Percentiles rank a stretch among this genome's conserved stretches.
phyloP scores from a whole-genome alignment of 345 rosid genomes.

The rapeseed (Brassica napus) region Da-Ae NC_063452.1:63508001-63508500 shows the following conservation, averaged over 20 bases:
- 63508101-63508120: slow-evolving; percentile 21
- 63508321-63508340: neutral
- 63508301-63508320: neutral
- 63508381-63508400: neutral
- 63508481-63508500: neutral
- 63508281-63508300: neutral
- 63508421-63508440: neutral
- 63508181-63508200: neutral
- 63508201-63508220: neutral
- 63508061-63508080: slow-evolving; percentile 21
- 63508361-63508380: neutral
- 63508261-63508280: too few relatives aligned
- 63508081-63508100: slow-evolving; percentile 14
- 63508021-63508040: slow-evolving; percentile 43
- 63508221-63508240: neutral
- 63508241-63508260: neutral
- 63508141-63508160: neutral
- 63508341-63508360: neutral
- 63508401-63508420: neutral
- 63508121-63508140: neutral
- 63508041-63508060: slow-evolving; percentile 19
- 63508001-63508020: slow-evolving; percentile 59
- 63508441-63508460: neutral
- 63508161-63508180: neutral
- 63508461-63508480: neutral